Base-by-base conservation (phyloP, 805 yeast genomes). In the Starmerella bombi region DNA sequence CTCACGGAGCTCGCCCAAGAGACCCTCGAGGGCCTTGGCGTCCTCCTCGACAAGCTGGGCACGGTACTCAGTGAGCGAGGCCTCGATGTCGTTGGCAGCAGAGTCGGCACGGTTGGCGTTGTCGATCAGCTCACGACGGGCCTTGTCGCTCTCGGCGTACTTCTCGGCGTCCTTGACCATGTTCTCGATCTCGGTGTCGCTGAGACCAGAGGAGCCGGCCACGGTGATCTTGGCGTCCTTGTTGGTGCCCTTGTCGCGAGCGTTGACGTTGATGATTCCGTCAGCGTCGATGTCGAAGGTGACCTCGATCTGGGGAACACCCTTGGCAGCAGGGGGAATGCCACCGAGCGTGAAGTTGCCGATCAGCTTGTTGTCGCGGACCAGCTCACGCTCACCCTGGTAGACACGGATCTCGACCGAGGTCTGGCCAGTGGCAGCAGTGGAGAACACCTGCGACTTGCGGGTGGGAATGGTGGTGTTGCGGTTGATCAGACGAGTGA, bases 341-440 rank as follows among this genome's bases (percentile, higher is more conserved):
- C 95, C 95, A 50, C 91, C 71, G 58, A 85, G 74, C 48, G 93
- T 85, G 70, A 85, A 85, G 81, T 86, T 85, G 67, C 96, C 96
- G 63, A 85, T 82, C 63, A 86, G 75, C 72, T 86, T 85, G 82
- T 85, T 85, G 74, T 85, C 96, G 71, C 93, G 80, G 59, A 88
- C 93, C 61, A 86, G 77, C 71, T 85, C 95, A 74, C 96, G 82
- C 75, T 85, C 96, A 73, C 96, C 96, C 72, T 85, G 95, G 94
- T 83, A 86, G 46, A 85, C 96, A 71, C 95, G 80, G 69, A 85
- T 85, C 72, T 84, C 94, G 55, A 84, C 94, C 56, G 93, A 80
- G 51, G 94, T 84, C 73, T 84, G 95, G 63, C 94, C 94, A 56
- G 88, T 80, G 51, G 93, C 85, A 50, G 94, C 94, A 57, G 95